Conservation (phyloP, 2,329 filamentous ascomycete genomes). For the Diaporthe velutina region DNA sequence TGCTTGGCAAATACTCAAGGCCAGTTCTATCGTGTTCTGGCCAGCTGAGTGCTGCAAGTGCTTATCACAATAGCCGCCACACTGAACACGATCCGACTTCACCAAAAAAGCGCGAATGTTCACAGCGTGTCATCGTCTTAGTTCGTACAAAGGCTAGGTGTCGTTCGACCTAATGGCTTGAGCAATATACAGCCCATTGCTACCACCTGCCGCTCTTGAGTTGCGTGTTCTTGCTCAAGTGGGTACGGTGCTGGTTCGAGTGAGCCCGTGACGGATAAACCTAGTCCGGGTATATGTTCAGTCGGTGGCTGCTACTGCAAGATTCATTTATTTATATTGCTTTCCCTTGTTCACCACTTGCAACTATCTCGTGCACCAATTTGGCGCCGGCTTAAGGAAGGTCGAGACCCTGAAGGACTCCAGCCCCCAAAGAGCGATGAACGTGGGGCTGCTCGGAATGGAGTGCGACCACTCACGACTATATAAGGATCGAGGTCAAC, state of each 20-base stretch:
- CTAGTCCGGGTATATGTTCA: neutral
- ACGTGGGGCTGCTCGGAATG: neutral
- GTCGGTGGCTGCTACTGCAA: constrained; percentile 19
- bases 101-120: constrained; percentile 12
- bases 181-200: neutral
- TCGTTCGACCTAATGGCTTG: constrained; percentile 7
- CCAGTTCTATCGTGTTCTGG: constrained; percentile 26
- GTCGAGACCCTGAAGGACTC: constrained; percentile 6
- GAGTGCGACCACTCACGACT: neutral
- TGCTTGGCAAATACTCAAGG: constrained; percentile 18
- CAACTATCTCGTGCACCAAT: neutral
- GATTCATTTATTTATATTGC: constrained; percentile 20
- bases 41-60: constrained; percentile 25
- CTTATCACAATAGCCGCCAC: constrained; percentile 17
- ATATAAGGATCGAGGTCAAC: neutral
- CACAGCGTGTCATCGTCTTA: neutral
- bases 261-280: constrained; percentile 20
- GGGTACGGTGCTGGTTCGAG: neutral
- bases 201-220: constrained; percentile 1
- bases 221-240: neutral
- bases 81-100: constrained; percentile 4
- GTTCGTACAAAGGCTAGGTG: neutral
- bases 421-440: neutral
- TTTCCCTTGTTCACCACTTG: neutral
- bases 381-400: constrained; percentile 22